Evolutionary conservation across 768 basidiomycete genomes (phyloP).

Genomic region (Clitopilus hobsonii): DNA sequence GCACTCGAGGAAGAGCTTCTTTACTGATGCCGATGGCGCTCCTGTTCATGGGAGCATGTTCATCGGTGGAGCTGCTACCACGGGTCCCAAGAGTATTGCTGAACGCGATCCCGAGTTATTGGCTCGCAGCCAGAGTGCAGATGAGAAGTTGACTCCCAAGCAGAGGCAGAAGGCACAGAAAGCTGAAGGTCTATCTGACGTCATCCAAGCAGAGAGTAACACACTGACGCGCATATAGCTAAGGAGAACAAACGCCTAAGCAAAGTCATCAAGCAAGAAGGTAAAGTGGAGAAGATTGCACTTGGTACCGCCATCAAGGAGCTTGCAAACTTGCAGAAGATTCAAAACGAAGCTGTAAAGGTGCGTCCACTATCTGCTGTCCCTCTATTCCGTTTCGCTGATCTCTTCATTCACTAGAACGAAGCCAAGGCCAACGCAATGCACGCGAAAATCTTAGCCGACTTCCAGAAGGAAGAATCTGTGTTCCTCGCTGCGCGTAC

Average conservation of each 20-base stretch:
- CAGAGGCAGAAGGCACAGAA: constrained; percentile 49
- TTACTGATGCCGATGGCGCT: constrained; percentile 28
- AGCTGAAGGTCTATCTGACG: constrained; percentile 36
- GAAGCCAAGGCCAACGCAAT: constrained; percentile 53
- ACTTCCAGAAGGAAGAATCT: constrained; percentile 61
- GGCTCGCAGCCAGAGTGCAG: constrained; percentile 41
- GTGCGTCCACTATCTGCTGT: constrained; percentile 21
- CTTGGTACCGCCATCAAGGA: constrained; percentile 58
- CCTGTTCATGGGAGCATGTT: constrained; percentile 36
- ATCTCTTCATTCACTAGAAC: constrained; percentile 28
- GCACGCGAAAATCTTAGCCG: constrained; percentile 48
- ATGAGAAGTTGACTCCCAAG: constrained; percentile 41
- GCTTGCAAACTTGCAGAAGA: constrained; percentile 59
- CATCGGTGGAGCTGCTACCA: constrained; percentile 49
- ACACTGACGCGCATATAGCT: constrained; percentile 25
- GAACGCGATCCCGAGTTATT: constrained; percentile 35
- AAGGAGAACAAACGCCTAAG: constrained; percentile 58
- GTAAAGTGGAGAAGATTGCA: constrained; percentile 60
- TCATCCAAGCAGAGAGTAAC: not conserved
- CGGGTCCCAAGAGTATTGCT: constrained; percentile 40
- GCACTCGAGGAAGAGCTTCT: constrained; percentile 25
- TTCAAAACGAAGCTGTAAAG: constrained; percentile 66
- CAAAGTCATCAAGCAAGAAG: constrained; percentile 69
- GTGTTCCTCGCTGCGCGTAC: constrained; percentile 58
- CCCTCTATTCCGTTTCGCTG: not conserved